Conservation (phyloP, 306 rosid genomes). For the Benincasa hispida region DNA sequence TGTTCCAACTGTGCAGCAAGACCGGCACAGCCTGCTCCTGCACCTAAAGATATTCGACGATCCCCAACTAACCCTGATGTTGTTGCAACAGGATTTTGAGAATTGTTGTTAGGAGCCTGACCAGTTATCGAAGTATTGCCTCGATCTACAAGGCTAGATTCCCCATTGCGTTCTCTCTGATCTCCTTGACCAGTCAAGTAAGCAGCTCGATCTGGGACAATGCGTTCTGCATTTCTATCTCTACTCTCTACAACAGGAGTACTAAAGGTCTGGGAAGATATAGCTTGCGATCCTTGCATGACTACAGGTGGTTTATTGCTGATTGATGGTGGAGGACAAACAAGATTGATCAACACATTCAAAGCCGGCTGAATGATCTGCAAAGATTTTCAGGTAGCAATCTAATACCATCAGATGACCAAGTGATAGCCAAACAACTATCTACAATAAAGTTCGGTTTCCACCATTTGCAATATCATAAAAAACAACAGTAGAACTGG, state of each 20-base stretch:
- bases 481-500: background rate
- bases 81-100: conserved; percentile 48
- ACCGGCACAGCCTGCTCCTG: conserved; percentile 92
- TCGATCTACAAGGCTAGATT: conserved; percentile 38
- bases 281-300: conserved; percentile 59
- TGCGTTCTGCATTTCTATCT: conserved; percentile 37
- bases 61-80: conserved; percentile 89
- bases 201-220: conserved; percentile 38
- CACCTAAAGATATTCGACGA: conserved; percentile 86
- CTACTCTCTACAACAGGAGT: conserved; percentile 47
- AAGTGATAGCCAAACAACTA: background rate
- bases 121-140: conserved; percentile 23
- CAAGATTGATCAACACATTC: conserved; percentile 87
- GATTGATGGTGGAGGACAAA: conserved; percentile 97
- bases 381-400: conserved; percentile 11
- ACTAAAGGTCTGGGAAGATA: conserved; percentile 41
- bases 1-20: conserved; percentile 86
- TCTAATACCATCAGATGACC: background rate
- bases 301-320: conserved; percentile 64
- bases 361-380: conserved; percentile 97
- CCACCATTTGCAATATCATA: background rate
- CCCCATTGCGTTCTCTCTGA: conserved; percentile 61
- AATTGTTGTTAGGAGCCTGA: conserved; percentile 27
- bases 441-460: conserved; percentile 1
- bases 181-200: conserved; percentile 41